phyloP scores from a whole-genome alignment of 306 rosid species.

The Oemleria cerasiformis region DNA sequence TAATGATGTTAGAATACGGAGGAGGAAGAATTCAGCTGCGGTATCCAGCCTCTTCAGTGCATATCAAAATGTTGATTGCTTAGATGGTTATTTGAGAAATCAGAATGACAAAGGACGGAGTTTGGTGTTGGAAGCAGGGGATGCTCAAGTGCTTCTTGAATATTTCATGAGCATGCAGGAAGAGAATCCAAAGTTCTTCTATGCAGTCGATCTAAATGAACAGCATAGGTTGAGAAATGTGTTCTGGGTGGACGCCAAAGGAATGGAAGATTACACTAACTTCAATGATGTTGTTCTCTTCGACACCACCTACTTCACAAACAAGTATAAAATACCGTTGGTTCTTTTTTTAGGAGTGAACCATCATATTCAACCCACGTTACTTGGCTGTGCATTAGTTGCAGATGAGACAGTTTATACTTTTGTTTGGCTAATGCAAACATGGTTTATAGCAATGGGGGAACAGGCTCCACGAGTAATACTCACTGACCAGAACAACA shows the following conservation, averaged over 20 bases:
- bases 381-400: constrained; percentile 28
- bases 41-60: constrained; percentile 25
- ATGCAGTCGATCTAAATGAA: constrained; percentile 32
- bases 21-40: constrained; percentile 21
- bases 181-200: constrained; percentile 29
- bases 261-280: constrained; percentile 28
- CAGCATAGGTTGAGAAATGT: constrained; percentile 31
- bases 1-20: constrained; percentile 24
- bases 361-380: constrained; percentile 31
- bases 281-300: constrained; percentile 27
- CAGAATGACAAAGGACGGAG: constrained; percentile 27
- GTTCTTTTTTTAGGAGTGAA: constrained; percentile 31
- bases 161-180: constrained; percentile 27
- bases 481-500: constrained; percentile 23
- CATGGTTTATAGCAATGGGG: constrained; percentile 34
- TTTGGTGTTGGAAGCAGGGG: constrained; percentile 28
- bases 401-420: constrained; percentile 27
- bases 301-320: constrained; percentile 27
- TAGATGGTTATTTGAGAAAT: constrained; percentile 26
- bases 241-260: constrained; percentile 32
- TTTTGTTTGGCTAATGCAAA: constrained; percentile 31
- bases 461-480: constrained; percentile 33
- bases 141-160: constrained; percentile 25
- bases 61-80: constrained; percentile 28
- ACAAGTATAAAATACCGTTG: constrained; percentile 28